A percentile compares a stretch with the other conserved stretches of the same genome.
phyloP scores from a whole-genome alignment of 164 flowering plant species.

The Magnolia changhungtana region DNA sequence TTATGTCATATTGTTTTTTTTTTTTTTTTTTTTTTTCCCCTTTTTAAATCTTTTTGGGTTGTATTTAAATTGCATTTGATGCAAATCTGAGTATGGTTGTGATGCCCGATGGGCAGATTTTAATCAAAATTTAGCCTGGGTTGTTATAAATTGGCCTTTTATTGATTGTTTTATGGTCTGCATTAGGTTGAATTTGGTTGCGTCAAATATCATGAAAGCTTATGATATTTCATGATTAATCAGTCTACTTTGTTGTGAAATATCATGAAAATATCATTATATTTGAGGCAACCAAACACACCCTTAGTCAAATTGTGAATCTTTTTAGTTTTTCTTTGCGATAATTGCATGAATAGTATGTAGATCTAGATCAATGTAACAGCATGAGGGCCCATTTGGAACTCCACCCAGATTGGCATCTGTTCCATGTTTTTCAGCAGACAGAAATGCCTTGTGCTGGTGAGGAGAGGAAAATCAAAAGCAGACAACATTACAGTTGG shows the following conservation, averaged over 20 bases:
- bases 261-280: no score
- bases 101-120: neutral
- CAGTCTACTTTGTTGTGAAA: neutral
- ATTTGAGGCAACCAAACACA: neutral
- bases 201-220: neutral
- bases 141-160: neutral
- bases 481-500: no score
- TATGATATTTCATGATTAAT: no score
- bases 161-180: neutral
- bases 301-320: neutral
- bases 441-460: no score
- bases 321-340: neutral
- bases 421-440: no score
- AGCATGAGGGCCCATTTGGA: no score
- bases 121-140: neutral
- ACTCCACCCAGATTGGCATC: no score
- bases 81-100: slow-evolving; percentile 1
- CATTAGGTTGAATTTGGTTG: neutral
- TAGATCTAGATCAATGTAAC: no score
- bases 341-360: neutral
- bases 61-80: slow-evolving; percentile 7
- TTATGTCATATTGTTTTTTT: neutral
- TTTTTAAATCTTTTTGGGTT: neutral
- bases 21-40: neutral
- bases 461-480: no score